Conservation (phyloP, 805 yeast species). For the Candida tibetensis region DNA sequence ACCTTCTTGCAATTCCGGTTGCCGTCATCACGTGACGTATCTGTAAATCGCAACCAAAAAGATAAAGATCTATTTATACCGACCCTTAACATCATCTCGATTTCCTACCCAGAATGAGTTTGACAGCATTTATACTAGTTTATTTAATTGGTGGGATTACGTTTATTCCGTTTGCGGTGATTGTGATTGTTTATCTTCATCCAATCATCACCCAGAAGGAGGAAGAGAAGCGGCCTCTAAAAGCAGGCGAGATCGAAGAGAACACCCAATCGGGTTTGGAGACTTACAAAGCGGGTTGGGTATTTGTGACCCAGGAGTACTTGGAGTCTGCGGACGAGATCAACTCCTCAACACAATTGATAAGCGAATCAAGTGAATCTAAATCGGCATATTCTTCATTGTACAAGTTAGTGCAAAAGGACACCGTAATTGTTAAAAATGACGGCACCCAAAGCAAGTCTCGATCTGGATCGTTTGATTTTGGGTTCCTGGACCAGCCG, state of each 20-base stretch:
- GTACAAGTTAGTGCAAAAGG: conserved; percentile 52
- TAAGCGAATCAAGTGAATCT: conserved; percentile 39
- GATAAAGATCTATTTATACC: too few relatives aligned
- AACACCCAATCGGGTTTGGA: conserved; percentile 57
- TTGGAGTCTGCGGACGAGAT: conserved; percentile 44
- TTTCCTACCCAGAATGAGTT: background rate
- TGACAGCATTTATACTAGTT: conserved; percentile 31
- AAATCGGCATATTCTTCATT: conserved; percentile 61
- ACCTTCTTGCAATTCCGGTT: too few relatives aligned
- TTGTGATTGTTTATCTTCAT: conserved; percentile 38
- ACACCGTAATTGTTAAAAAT: conserved; percentile 6
- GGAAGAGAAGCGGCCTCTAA: conserved; percentile 33
- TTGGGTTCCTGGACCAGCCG: conserved; percentile 2
- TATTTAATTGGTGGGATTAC: conserved; percentile 83
- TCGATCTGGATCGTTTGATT: conserved; percentile 10
- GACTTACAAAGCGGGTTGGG: conserved; percentile 70
- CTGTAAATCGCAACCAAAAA: too few relatives aligned
- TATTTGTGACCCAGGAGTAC: conserved; percentile 79
- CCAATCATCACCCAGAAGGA: conserved; percentile 27
- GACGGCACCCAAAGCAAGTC: conserved; percentile 5
- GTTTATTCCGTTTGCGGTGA: conserved; percentile 58
- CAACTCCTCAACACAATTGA: conserved; percentile 43
- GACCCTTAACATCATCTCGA: too few relatives aligned
- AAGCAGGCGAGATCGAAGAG: conserved; percentile 67
- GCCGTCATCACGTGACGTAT: too few relatives aligned